Base-by-base conservation (phyloP, 2,329 filamentous ascomycete species). In the Leptographium radiaticola region DNA sequence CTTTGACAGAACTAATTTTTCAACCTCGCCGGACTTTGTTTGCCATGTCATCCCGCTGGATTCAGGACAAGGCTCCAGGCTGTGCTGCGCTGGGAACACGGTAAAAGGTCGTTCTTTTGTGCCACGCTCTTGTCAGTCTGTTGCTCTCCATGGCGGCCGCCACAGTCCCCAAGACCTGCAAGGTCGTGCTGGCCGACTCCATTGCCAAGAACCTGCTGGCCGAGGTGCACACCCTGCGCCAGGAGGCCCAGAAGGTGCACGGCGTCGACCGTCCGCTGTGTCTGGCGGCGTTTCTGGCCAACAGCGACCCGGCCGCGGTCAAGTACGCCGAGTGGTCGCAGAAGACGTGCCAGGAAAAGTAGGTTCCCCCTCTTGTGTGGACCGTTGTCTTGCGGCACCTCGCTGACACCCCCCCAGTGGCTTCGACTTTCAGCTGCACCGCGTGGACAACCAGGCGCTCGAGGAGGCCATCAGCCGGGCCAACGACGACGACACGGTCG, bases 301-400 rank as follows among this genome's bases (percentile, higher is more conserved):
- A 95, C 70, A 79, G 80, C 60, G 93, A 98, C 70, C 89, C 90
- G 34, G 88, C 89, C 42, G 91, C 91, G 36, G 76, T 87, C 62
- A 89, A 94, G 74, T 97, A 98, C 67, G 93, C 93, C 53, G 88
- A 96, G 69, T 96, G 89, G 88, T 96, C 91, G 43, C 87, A 89
- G 69, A 96, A 95, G 77, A 96, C 93, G 5, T 95, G 89, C 70
- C 80, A 84, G 69, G 91, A 97, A 68, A 94, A 96, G 90, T 96
- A 76, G 84, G 86, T 70, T n/a, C n/a, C 16, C 20, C 12, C 40
- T 36, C 4, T 12, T 53, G 39, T 15, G 39, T n/a, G 18, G 15
- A 2, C 18, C 16, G 36, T 43, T 4, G 7, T 48, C 42, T 16
- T 33, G 11, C 18, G 7, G 7, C 4, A 36, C 33, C 33, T 53